These are phyloP conservation scores for Galerina marginata DNA, from an alignment of 768 basidiomycete species.

Conservation along the genomic window DNA sequence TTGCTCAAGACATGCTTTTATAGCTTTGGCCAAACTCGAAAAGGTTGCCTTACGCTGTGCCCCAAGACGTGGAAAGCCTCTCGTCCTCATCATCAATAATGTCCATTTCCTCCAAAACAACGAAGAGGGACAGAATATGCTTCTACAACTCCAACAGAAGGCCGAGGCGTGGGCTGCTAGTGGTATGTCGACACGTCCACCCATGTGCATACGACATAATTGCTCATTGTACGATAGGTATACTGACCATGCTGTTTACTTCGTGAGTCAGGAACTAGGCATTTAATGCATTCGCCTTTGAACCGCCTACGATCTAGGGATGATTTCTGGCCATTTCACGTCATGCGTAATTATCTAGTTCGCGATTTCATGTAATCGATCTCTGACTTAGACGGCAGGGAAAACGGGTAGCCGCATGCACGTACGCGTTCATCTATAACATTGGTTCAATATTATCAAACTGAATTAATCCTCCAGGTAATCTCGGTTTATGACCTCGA, in stretches of 20 bases:
- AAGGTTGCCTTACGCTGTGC: conserved; percentile 80
- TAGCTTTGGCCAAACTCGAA: conserved; percentile 82
- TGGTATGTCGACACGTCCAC: conserved; percentile 46
- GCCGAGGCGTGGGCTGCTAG: conserved; percentile 88
- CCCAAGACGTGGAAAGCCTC: conserved; percentile 60
- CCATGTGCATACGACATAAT: too few species aligned
- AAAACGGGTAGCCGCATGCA: conserved; percentile 79
- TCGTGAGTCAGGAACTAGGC: conserved; percentile 49
- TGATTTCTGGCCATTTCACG: conserved; percentile 82
- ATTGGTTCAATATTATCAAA: background rate
- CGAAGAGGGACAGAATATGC: conserved; percentile 74
- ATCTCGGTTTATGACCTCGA: conserved; percentile 76
- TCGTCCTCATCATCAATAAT: conserved; percentile 86
- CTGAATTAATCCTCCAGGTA: conserved; percentile 44
- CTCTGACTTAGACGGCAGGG: conserved; percentile 43
- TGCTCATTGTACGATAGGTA: conserved; percentile 45
- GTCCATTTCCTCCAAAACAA: conserved; percentile 77
- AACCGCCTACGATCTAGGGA: conserved; percentile 52
- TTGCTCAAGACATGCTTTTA: background rate
- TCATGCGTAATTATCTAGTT: conserved; percentile 56
- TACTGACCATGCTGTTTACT: conserved; percentile 80
- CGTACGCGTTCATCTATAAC: conserved; percentile 35
- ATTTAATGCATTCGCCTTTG: conserved; percentile 10
- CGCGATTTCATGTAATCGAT: background rate
- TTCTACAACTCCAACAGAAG: conserved; percentile 86